These are phyloP conservation scores for Aphanomyces astaci DNA, from an alignment of 352 stramenopile species.

Conservation along the genomic window DNA sequence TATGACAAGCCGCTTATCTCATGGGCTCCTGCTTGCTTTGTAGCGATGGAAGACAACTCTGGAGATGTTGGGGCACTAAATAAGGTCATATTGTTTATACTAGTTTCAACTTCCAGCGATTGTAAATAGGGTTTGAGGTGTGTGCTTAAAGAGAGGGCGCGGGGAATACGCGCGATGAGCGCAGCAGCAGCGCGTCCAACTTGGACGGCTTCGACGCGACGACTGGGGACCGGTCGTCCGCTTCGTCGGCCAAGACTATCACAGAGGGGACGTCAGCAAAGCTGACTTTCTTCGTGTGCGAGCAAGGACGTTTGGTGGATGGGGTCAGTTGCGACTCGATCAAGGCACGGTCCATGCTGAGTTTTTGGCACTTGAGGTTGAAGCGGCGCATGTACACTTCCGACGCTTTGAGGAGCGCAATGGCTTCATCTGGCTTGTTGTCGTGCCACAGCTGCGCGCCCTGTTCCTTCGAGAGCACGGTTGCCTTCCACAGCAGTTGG, in stretches of 20 bases:
- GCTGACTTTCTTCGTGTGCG: constrained; percentile 36
- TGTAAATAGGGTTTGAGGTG: constrained; percentile 9
- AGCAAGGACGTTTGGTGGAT: neutral
- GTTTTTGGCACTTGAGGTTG: constrained; percentile 77
- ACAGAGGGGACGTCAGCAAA: constrained; percentile 57
- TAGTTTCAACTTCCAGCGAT: constrained; percentile 10
- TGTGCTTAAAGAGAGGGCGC: constrained; percentile 61
- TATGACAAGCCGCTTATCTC: no score
- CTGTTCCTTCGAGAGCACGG: constrained; percentile 66
- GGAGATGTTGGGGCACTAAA: constrained; percentile 4
- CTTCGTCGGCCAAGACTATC: constrained; percentile 58
- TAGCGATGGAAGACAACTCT: neutral
- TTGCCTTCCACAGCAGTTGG: constrained; percentile 72
- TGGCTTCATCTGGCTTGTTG: constrained; percentile 73
- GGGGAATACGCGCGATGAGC: constrained; percentile 75
- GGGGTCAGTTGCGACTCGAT: constrained; percentile 36
- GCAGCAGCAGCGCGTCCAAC: constrained; percentile 73
- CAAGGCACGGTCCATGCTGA: constrained; percentile 81
- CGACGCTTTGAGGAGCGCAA: constrained; percentile 66
- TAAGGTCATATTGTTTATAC: constrained; percentile 14
- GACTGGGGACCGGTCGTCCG: constrained; percentile 69
- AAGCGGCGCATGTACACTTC: constrained; percentile 87
- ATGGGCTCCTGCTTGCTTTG: no score
- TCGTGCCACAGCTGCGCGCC: constrained; percentile 79
- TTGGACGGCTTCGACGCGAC: constrained; percentile 66